These are phyloP conservation scores for Candida sanyiensis DNA, from an alignment of 805 yeast genomes.

Conservation along the genomic window DNA sequence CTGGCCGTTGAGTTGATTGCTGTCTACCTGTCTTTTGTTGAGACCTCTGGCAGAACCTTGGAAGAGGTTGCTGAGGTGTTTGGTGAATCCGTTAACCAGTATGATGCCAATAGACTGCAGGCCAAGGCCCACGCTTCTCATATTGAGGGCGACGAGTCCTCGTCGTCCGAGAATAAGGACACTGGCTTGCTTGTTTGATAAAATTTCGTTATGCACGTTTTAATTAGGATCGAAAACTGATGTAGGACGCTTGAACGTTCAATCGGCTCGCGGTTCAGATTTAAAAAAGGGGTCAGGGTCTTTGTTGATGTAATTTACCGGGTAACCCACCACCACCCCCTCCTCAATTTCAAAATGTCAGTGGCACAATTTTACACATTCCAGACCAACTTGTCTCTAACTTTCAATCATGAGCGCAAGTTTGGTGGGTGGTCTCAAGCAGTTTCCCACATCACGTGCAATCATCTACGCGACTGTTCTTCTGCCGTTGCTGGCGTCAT, in stretches of 20 bases:
- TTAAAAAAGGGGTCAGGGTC: too few species aligned
- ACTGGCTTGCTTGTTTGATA: too few species aligned
- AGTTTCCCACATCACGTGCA: slow-evolving; percentile 31
- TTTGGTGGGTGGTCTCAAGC: slow-evolving; percentile 33
- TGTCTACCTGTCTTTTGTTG: slow-evolving; percentile 20
- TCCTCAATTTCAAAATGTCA: too few species aligned
- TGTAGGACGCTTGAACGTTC: too few species aligned
- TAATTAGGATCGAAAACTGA: too few species aligned
- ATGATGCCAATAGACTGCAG: neutral
- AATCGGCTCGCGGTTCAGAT: too few species aligned
- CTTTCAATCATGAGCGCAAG: slow-evolving; percentile 26
- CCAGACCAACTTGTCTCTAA: too few species aligned
- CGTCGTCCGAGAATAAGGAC: neutral
- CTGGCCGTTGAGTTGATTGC: slow-evolving; percentile 9
- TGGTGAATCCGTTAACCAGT: slow-evolving; percentile 8
- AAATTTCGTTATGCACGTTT: too few species aligned
- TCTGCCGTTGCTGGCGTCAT: slow-evolving; percentile 30
- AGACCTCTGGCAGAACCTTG: slow-evolving; percentile 9
- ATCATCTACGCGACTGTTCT: slow-evolving; percentile 21
- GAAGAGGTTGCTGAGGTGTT: slow-evolving; percentile 22
- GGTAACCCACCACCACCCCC: too few species aligned
- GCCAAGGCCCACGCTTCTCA: neutral
- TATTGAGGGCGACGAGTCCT: neutral
- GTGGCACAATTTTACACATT: too few species aligned
- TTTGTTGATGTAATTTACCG: too few species aligned